Conservation (phyloP, 2,329 filamentous ascomycete genomes). For the Rhexocercosporidium sp. region DNA sequence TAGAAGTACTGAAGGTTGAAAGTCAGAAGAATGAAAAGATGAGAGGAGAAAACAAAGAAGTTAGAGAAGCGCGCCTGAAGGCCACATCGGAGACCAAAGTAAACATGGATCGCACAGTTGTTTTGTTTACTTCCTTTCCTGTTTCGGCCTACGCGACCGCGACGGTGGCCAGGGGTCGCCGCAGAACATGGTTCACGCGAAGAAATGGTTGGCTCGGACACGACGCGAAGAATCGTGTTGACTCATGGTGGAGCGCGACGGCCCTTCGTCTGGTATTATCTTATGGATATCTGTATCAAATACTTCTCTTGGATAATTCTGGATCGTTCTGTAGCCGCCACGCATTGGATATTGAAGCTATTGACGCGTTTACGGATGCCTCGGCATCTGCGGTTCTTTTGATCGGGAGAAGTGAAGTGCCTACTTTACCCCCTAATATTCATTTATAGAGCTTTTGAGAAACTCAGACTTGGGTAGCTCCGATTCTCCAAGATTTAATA, state of each 20-base stretch:
- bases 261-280: background rate
- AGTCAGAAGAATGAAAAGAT: constrained; percentile 1
- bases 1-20: constrained; percentile 11
- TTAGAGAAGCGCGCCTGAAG: background rate
- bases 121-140: constrained; percentile 54
- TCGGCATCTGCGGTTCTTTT: background rate
- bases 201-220: constrained; percentile 13
- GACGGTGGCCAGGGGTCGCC: background rate
- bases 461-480: background rate
- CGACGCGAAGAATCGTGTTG: constrained; percentile 12
- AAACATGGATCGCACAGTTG: constrained; percentile 23
- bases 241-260: constrained; percentile 11
- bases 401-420: background rate
- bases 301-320: no score
- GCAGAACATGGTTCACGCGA: background rate
- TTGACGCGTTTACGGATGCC: background rate
- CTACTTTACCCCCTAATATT: background rate
- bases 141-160: constrained; percentile 44
- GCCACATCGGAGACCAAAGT: constrained; percentile 17
- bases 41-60: background rate
- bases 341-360: background rate
- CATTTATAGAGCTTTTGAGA: background rate
- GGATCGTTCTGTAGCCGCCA: background rate
- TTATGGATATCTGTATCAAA: background rate
- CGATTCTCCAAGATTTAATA: background rate